Evolutionary conservation across 2,329 filamentous ascomycete genomes (phyloP).

Genomic region (Hirsutella minnesotensis): DNA sequence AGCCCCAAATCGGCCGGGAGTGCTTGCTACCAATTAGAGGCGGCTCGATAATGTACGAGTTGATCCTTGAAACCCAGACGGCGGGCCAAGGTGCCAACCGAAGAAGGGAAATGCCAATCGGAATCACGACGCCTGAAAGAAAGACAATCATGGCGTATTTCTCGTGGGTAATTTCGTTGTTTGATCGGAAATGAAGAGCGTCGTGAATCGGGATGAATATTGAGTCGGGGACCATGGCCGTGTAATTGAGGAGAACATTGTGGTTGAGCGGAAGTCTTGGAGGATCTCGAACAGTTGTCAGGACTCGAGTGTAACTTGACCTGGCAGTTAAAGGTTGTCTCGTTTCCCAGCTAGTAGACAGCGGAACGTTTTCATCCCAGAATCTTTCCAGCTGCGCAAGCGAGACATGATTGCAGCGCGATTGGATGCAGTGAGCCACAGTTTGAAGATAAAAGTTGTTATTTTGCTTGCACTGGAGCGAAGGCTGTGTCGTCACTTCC

Average conservation of each 20-base stretch:
- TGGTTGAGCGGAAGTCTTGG: background rate
- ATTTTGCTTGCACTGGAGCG: slow-evolving; percentile 7
- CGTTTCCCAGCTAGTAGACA: too few relatives aligned
- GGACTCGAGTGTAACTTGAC: background rate
- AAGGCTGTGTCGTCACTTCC: background rate
- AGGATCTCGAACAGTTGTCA: background rate
- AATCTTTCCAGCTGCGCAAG: slow-evolving; percentile 4
- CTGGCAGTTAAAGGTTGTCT: too few relatives aligned
- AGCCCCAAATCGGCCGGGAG: slow-evolving; percentile 8
- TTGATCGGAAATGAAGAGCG: slow-evolving; percentile 1
- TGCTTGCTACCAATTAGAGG: slow-evolving; percentile 14
- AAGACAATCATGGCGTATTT: slow-evolving; percentile 14
- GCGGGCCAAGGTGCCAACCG: slow-evolving; percentile 14
- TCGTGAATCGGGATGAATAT: slow-evolving; percentile 5
- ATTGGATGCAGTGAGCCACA: slow-evolving; percentile 8
- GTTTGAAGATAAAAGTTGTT: slow-evolving; percentile 10
- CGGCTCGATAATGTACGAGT: slow-evolving; percentile 17
- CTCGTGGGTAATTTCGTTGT: slow-evolving; percentile 6
- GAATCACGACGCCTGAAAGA: slow-evolving; percentile 10
- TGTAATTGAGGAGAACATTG: slow-evolving; percentile 5
- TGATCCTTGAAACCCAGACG: slow-evolving; percentile 7
- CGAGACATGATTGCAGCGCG: slow-evolving; percentile 3
- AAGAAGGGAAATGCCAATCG: slow-evolving; percentile 13
- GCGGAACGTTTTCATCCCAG: slow-evolving; percentile 2
- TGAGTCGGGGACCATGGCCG: slow-evolving; percentile 4